These are phyloP conservation scores for Globisporangium cystogenes DNA, from an alignment of 352 stramenopile species.

Conservation along the genomic window DNA sequence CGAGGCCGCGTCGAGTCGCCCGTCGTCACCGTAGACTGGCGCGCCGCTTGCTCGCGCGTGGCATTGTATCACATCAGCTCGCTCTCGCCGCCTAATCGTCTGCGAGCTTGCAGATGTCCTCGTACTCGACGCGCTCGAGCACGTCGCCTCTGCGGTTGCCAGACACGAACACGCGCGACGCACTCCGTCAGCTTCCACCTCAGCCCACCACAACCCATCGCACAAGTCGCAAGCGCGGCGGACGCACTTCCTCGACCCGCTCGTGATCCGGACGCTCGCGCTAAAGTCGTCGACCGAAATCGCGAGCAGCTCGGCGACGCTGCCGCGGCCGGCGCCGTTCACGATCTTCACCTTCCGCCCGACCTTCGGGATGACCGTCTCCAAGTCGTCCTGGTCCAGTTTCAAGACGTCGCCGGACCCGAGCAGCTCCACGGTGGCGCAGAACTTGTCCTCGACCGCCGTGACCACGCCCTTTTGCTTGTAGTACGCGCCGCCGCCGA, in stretches of 20 bases:
- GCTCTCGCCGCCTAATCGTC: conserved; percentile 22
- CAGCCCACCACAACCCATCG: not conserved
- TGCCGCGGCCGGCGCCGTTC: conserved; percentile 56
- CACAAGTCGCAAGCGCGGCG: conserved; percentile 1
- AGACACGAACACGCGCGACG: conserved; percentile 3
- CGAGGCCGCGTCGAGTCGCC: conserved; percentile 6
- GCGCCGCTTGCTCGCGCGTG: not conserved
- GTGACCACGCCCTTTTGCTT: conserved; percentile 84
- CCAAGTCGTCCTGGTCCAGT: conserved; percentile 86
- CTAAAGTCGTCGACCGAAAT: conserved; percentile 69
- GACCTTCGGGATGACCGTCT: conserved; percentile 85
- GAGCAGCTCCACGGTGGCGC: conserved; percentile 74
- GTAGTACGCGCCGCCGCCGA: conserved; percentile 86
- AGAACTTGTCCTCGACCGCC: conserved; percentile 76
- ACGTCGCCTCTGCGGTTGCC: conserved; percentile 38
- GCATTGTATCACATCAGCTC: not conserved
- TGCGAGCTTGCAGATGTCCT: conserved; percentile 74
- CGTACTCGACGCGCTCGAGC: conserved; percentile 73
- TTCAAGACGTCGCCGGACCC: conserved; percentile 78
- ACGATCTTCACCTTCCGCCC: conserved; percentile 71
- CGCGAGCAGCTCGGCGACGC: conserved; percentile 55
- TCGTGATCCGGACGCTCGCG: conserved; percentile 59
- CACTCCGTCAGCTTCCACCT: not conserved
- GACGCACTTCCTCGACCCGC: conserved; percentile 42
- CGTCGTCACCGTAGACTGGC: conserved; percentile 4